Conservation (phyloP, 371 early-diverging fungal genomes). For the Circinella minor region DNA sequence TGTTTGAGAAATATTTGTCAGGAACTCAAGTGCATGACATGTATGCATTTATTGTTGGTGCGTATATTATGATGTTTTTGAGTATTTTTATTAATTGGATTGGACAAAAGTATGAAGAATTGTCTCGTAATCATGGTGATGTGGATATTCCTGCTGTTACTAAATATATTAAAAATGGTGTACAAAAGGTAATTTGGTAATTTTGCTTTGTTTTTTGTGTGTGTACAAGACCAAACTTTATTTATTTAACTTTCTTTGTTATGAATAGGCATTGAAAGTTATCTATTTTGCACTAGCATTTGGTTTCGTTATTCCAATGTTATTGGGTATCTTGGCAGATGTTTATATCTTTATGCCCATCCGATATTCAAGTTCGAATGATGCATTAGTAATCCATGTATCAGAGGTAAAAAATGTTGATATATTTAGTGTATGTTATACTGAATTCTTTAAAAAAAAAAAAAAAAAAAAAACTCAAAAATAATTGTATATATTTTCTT, state of each 20-base stretch:
- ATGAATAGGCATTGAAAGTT: constrained; percentile 21
- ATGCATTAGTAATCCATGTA: constrained; percentile 46
- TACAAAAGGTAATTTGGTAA: constrained; percentile 6
- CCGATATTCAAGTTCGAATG: constrained; percentile 34
- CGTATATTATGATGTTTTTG: constrained; percentile 40
- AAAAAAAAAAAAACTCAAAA: no score
- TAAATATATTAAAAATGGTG: constrained; percentile 9
- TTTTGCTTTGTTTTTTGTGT: background rate
- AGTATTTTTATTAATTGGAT: constrained; percentile 27
- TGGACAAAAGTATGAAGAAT: constrained; percentile 21
- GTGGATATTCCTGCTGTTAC: background rate
- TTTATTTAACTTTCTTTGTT: background rate
- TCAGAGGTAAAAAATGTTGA: constrained; percentile 49
- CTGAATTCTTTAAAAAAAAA: no score
- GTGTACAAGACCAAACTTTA: no score
- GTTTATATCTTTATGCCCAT: constrained; percentile 62
- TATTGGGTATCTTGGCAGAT: constrained; percentile 59
- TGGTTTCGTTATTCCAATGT: constrained; percentile 59
- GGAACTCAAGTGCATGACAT: constrained; percentile 57
- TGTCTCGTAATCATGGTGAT: constrained; percentile 4
- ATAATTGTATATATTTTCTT: no score
- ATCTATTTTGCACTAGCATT: constrained; percentile 45
- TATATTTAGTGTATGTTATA: background rate
- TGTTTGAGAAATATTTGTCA: constrained; percentile 47
- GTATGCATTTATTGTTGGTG: constrained; percentile 57